phyloP scores from a whole-genome alignment of 306 rosid genomes.

The Corylus heterophylla region DNA sequence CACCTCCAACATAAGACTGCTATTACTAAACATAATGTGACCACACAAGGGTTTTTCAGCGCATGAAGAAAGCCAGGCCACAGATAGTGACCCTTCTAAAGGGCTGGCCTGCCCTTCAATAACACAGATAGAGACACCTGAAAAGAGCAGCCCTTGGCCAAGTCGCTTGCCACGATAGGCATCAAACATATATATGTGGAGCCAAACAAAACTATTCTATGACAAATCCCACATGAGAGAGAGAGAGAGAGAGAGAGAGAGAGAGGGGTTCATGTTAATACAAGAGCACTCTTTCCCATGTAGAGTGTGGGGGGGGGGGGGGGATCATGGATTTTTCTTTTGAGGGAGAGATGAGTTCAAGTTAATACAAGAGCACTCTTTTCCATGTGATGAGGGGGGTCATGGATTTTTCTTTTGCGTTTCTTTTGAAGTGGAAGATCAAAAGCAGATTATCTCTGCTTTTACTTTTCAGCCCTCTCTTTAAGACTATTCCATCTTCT shows the following conservation, averaged over 20 bases:
- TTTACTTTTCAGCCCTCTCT: conserved; percentile 73
- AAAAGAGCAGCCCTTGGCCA: conserved; percentile 21
- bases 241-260: conserved; percentile 16
- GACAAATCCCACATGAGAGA: conserved; percentile 16
- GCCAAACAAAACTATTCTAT: conserved; percentile 11
- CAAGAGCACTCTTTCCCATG: conserved; percentile 67
- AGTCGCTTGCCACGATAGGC: conserved; percentile 12
- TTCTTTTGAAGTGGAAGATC: conserved; percentile 61
- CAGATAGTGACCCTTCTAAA: conserved; percentile 58
- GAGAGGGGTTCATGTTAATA: conserved; percentile 25
- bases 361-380: conserved; percentile 70
- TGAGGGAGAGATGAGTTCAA: conserved; percentile 33
- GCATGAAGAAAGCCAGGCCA: conserved; percentile 27
- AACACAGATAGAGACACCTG: conserved; percentile 57
- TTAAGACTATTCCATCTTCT: conserved; percentile 71
- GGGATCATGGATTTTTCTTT: conserved; percentile 43
- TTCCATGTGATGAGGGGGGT: conserved; percentile 49
- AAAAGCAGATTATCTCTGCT: conserved; percentile 56
- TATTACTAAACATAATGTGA: conserved; percentile 27
- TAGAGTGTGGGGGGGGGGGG: conserved; percentile 13
- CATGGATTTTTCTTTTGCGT: conserved; percentile 34
- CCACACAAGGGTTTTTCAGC: conserved; percentile 31
- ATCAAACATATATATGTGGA: conserved; percentile 15
- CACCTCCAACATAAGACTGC: conserved; percentile 23
- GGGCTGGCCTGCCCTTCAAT: conserved; percentile 44